Conservation (phyloP, 163 green algal genomes). For the Scenedesmus sp. region DNA sequence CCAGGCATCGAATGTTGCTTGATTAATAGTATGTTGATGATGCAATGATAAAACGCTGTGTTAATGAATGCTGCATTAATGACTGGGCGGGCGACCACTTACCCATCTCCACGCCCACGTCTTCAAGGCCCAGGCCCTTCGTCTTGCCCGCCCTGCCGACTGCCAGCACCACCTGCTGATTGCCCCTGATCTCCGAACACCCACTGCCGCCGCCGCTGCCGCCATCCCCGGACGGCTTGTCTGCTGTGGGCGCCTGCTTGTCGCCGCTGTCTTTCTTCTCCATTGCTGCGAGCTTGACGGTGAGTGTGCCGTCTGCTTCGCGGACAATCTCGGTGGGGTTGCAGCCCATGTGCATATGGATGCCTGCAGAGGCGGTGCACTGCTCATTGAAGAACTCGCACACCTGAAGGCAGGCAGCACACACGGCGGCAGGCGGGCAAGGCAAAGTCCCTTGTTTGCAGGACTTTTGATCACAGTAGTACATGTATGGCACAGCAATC, state of each 20-base stretch:
- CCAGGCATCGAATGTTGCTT: too few relatives aligned
- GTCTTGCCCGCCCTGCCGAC: conserved; percentile 81
- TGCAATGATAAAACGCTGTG: too few relatives aligned
- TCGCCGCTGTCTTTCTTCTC: conserved; percentile 32
- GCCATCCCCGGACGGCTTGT: background rate
- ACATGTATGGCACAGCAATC: too few relatives aligned
- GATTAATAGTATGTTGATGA: too few relatives aligned
- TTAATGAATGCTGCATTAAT: too few relatives aligned
- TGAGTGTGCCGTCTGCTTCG: conserved; percentile 66
- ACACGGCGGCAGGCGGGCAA: too few relatives aligned
- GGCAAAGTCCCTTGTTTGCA: too few relatives aligned
- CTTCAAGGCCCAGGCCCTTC: conserved; percentile 80
- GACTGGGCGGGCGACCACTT: background rate
- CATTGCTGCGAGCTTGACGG: conserved; percentile 26
- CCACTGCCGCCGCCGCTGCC: conserved; percentile 15
- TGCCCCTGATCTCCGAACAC: conserved; percentile 57
- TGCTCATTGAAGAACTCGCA: conserved; percentile 45
- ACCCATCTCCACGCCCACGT: conserved; percentile 73
- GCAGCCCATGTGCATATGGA: conserved; percentile 47
- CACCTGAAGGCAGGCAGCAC: conserved; percentile 25
- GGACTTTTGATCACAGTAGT: too few relatives aligned
- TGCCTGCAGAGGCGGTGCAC: conserved; percentile 1
- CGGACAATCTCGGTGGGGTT: conserved; percentile 44
- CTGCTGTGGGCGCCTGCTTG: background rate
- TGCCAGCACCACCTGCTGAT: conserved; percentile 66